Percentiles rank a stretch among this genome's conserved stretches.
phyloP scores from a whole-genome alignment of 176 grass and related monocot species.

The Aegilops tauschii region DNA sequence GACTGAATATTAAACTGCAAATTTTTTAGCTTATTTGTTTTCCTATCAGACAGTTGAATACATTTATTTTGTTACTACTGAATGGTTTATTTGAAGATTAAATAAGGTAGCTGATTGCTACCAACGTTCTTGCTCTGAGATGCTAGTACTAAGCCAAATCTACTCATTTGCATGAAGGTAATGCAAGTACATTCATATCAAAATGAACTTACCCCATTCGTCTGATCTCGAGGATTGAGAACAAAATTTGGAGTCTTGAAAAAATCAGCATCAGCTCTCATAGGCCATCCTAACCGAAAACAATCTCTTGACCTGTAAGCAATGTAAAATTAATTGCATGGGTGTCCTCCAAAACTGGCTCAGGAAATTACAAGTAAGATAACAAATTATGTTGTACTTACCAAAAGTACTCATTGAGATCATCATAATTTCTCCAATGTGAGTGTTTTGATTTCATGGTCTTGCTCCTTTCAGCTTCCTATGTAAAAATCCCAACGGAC shows the following conservation, averaged over 20 bases:
- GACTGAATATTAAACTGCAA: neutral
- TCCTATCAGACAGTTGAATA: neutral
- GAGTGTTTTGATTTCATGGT: conserved; percentile 89
- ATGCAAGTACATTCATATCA: neutral
- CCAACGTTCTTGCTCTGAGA: neutral
- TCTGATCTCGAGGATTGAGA: neutral
- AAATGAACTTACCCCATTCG: conserved; percentile 47
- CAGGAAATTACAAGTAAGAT: conserved; percentile 2
- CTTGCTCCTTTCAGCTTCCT: conserved; percentile 85
- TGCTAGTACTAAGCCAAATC: neutral
- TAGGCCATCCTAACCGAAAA: conserved; percentile 93
- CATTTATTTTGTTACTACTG: neutral
- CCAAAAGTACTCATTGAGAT: conserved; percentile 98
- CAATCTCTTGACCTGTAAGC: conserved; percentile 77
- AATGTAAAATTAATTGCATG: conserved; percentile 25
- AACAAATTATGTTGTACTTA: conserved; percentile 33
- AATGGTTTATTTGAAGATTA: neutral
- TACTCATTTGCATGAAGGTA: neutral
- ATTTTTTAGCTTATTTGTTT: too few species aligned
- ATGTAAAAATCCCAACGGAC: conserved; percentile 20
- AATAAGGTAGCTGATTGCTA: neutral
- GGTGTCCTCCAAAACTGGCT: neutral
- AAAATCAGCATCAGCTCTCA: conserved; percentile 90
- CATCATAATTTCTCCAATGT: conserved; percentile 96
- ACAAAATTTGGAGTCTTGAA: conserved; percentile 49